Evolutionary conservation across 495 filamentous ascomycete species (phyloP).

Genomic region (Polyplosphaeria fusca): DNA sequence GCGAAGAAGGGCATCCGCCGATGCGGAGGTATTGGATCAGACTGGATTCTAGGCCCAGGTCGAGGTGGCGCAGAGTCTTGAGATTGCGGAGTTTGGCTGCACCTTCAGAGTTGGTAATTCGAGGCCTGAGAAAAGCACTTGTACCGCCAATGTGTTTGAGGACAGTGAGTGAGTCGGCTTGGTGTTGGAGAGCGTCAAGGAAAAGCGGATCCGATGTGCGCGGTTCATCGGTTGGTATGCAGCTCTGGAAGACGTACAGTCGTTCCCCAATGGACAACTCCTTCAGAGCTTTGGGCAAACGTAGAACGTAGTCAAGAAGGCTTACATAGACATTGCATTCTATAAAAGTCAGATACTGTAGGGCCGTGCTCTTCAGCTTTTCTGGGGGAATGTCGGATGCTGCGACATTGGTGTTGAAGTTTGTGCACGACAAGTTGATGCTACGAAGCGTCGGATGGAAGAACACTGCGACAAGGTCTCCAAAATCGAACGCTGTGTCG

Average conservation of each 20-base stretch:
- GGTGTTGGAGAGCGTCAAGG: slow-evolving; percentile 11
- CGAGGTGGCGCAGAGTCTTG: slow-evolving; percentile 3
- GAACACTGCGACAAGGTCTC: slow-evolving; percentile 20
- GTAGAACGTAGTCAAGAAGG: slow-evolving; percentile 16
- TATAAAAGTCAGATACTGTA: slow-evolving; percentile 19
- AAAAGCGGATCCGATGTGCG: slow-evolving; percentile 11
- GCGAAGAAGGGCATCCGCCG: slow-evolving; percentile 6
- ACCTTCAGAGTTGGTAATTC: not conserved
- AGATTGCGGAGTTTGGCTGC: slow-evolving; percentile 3
- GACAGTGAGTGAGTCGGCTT: slow-evolving; percentile 23
- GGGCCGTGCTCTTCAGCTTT: slow-evolving; percentile 14
- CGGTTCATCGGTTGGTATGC: not conserved
- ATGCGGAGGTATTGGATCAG: not conserved
- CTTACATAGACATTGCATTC: slow-evolving; percentile 30
- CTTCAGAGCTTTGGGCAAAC: slow-evolving; percentile 25
- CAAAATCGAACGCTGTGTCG: slow-evolving; percentile 10
- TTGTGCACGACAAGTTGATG: slow-evolving; percentile 24
- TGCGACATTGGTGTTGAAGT: slow-evolving; percentile 15
- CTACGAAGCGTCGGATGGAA: slow-evolving; percentile 28
- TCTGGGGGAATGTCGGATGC: not conserved
- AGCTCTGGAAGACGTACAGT: slow-evolving; percentile 12
- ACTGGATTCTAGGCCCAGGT: slow-evolving; percentile 16
- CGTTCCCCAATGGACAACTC: slow-evolving; percentile 25
- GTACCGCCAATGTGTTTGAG: slow-evolving; percentile 17
- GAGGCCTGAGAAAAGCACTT: not conserved